phyloP scores from a whole-genome alignment of 371 early-diverging fungal genomes.

The Funneliformis caledonium region DNA sequence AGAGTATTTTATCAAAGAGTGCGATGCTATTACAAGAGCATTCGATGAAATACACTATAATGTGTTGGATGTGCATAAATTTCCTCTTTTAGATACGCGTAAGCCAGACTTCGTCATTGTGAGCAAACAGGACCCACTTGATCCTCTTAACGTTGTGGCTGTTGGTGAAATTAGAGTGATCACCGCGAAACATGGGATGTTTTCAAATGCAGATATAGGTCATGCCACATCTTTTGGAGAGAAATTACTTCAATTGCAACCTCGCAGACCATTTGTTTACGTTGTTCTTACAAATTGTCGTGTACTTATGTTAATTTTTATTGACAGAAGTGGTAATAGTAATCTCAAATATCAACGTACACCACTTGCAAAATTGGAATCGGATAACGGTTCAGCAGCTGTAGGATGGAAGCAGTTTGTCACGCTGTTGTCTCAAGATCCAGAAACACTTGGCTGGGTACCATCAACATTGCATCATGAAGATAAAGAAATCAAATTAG shows the following conservation, averaged over 20 bases:
- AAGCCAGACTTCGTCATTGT: conserved; percentile 32
- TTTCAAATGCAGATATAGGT: conserved; percentile 5
- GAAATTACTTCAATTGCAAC: conserved; percentile 28
- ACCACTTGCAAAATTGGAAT: not conserved
- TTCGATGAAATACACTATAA: not conserved
- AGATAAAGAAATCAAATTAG: not conserved
- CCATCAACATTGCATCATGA: not conserved
- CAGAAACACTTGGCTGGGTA: conserved; percentile 15
- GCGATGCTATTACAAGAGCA: not conserved
- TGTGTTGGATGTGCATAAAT: not conserved
- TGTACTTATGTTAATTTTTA: not conserved
- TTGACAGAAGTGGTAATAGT: not conserved
- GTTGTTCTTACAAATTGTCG: conserved; percentile 17
- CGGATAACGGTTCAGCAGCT: not conserved
- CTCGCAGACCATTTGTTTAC: conserved; percentile 7
- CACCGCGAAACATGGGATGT: not conserved
- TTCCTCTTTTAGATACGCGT: conserved; percentile 6
- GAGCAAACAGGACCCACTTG: not conserved
- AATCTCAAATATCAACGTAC: not conserved
- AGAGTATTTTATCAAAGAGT: conserved; percentile 23
- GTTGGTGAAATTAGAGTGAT: conserved; percentile 5
- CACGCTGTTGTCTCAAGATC: not conserved
- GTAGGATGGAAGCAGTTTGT: conserved; percentile 28
- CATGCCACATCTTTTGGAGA: conserved; percentile 15
- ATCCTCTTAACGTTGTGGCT: conserved; percentile 17